These are phyloP conservation scores for Colletotrichum spaethianum DNA, from an alignment of 2,329 filamentous ascomycete genomes.

Conservation along the genomic window DNA sequence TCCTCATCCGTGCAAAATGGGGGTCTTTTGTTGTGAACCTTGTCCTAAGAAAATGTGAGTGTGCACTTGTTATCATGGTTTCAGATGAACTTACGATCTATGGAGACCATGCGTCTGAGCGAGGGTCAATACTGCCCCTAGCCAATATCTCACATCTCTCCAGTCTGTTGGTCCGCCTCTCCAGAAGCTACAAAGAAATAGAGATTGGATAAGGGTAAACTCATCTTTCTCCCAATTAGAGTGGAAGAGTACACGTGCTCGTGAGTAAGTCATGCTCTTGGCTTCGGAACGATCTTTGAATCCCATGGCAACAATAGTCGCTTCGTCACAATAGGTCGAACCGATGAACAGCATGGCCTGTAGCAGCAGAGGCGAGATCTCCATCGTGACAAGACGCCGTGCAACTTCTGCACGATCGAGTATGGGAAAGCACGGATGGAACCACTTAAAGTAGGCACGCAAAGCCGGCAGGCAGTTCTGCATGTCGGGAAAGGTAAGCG, in stretches of 20 bases:
- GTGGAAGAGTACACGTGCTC: constrained; percentile 65
- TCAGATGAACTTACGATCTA: constrained; percentile 46
- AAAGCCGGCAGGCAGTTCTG: constrained; percentile 48
- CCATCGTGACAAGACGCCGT: constrained; percentile 54
- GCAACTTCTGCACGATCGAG: constrained; percentile 62
- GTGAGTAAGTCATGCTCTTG: constrained; percentile 64
- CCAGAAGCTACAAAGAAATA: constrained; percentile 71
- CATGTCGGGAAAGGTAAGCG: constrained; percentile 42
- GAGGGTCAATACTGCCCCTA: constrained; percentile 64
- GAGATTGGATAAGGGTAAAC: constrained; percentile 62
- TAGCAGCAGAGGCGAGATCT: constrained; percentile 63
- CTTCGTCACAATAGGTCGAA: constrained; percentile 65
- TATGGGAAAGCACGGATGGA: constrained; percentile 70
- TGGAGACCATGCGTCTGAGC: constrained; percentile 65
- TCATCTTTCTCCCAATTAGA: constrained; percentile 67
- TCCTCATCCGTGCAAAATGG: constrained; percentile 54
- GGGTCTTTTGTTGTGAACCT: constrained; percentile 21
- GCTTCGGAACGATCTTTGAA: constrained; percentile 64
- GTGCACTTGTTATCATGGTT: neutral
- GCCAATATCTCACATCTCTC: constrained; percentile 65
- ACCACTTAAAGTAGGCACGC: constrained; percentile 68
- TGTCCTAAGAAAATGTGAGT: neutral
- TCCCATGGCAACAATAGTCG: constrained; percentile 59
- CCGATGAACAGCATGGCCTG: constrained; percentile 70
- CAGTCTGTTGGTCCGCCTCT: constrained; percentile 63